Conservation (phyloP, 164 flowering plant species). For the Nelumbo lutea region DNA sequence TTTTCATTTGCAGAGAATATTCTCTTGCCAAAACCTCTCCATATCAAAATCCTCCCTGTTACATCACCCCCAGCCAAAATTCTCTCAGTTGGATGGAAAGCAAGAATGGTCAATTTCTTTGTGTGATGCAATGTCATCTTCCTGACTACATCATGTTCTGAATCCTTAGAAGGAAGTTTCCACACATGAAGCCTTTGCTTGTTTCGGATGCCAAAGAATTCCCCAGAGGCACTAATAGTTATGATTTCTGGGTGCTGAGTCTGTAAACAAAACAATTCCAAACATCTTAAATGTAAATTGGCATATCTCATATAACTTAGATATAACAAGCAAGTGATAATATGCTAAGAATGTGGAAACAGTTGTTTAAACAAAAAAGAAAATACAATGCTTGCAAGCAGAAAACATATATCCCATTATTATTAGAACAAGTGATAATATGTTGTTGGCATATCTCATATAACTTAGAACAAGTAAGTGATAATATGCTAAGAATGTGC, state of each 20-base stretch:
- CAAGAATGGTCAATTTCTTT: slow-evolving; percentile 55
- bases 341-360: background rate
- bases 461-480: no score
- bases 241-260: slow-evolving; percentile 46
- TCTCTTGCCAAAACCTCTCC: slow-evolving; percentile 76
- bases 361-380: no score
- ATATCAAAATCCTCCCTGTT: slow-evolving; percentile 84
- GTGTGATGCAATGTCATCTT: slow-evolving; percentile 80
- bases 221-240: slow-evolving; percentile 52
- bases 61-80: slow-evolving; percentile 89
- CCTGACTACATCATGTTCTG: slow-evolving; percentile 33
- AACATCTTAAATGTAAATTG: background rate
- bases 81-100: slow-evolving; percentile 82
- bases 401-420: no score
- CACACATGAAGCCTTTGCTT: slow-evolving; percentile 60
- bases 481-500: no score
- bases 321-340: background rate
- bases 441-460: no score
- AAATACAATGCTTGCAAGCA: no score
- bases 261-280: slow-evolving; percentile 28
- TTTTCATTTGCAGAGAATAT: slow-evolving; percentile 26
- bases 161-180: slow-evolving; percentile 50
- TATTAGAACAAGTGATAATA: no score
- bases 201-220: slow-evolving; percentile 56
- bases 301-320: background rate